These are phyloP conservation scores for Pleurotus eryngii DNA, from an alignment of 768 basidiomycete species.

Conservation along the genomic window DNA sequence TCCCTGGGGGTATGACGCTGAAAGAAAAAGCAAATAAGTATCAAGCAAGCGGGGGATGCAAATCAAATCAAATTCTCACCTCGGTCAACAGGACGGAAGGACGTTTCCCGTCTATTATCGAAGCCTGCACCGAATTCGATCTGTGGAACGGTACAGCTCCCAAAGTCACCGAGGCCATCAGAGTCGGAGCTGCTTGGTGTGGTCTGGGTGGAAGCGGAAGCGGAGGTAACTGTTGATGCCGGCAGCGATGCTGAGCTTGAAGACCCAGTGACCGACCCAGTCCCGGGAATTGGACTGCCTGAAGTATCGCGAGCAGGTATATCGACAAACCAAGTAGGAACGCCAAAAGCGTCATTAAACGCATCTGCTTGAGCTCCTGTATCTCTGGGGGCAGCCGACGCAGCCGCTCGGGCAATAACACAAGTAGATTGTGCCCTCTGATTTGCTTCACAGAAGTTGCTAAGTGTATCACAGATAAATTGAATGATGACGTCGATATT, in stretches of 20 bases:
- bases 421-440: slow-evolving; percentile 52
- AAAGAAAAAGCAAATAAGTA: neutral
- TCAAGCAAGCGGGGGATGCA: neutral
- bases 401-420: slow-evolving; percentile 35
- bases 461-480: slow-evolving; percentile 53
- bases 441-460: slow-evolving; percentile 52
- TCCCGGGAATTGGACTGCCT: slow-evolving; percentile 30
- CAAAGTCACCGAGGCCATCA: slow-evolving; percentile 30
- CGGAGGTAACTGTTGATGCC: slow-evolving; percentile 11
- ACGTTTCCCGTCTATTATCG: slow-evolving; percentile 54
- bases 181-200: slow-evolving; percentile 16
- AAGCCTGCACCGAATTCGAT: slow-evolving; percentile 59
- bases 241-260: slow-evolving; percentile 9
- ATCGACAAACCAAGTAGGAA: slow-evolving; percentile 36
- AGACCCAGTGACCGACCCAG: slow-evolving; percentile 14
- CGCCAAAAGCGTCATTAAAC: slow-evolving; percentile 41
- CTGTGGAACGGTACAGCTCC: slow-evolving; percentile 52
- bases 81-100: slow-evolving; percentile 49
- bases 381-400: slow-evolving; percentile 33
- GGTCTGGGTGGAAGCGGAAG: slow-evolving; percentile 16
- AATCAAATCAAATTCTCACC: slow-evolving; percentile 21
- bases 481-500: slow-evolving; percentile 54
- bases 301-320: slow-evolving; percentile 36
- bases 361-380: slow-evolving; percentile 57
- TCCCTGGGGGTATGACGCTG: slow-evolving; percentile 50